Conservation (phyloP, 2,329 filamentous ascomycete species). For the Apiospora hydei region DNA sequence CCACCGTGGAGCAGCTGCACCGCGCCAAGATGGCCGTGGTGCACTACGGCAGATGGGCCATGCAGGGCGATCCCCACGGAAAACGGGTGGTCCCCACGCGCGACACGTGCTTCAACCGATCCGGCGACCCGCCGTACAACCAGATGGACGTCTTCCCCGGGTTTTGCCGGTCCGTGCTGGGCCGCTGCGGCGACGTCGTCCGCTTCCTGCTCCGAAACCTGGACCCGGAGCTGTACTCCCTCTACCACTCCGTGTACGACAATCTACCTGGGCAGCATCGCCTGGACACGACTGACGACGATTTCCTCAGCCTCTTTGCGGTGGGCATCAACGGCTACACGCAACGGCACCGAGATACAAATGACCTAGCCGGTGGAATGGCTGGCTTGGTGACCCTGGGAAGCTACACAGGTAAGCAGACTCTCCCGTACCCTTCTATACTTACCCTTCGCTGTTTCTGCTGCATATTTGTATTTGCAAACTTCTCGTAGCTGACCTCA, state of each 20-base stretch:
- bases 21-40: constrained; percentile 32
- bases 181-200: constrained; percentile 24
- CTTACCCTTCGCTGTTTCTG: too few species aligned
- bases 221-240: background rate
- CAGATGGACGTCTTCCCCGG: constrained; percentile 15
- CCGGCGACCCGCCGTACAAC: background rate
- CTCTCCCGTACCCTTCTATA: too few species aligned
- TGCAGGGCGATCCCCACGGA: constrained; percentile 25
- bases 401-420: background rate
- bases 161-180: constrained; percentile 25
- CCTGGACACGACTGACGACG: constrained; percentile 22
- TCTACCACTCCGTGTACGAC: background rate
- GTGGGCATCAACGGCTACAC: constrained; percentile 30
- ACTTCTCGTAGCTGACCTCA: too few species aligned
- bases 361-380: background rate
- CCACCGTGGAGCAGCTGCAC: too few species aligned
- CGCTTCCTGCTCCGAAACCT: constrained; percentile 25
- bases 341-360: constrained; percentile 28
- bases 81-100: too few species aligned
- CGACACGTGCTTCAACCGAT: background rate
- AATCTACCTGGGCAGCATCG: background rate
- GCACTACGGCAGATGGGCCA: constrained; percentile 33
- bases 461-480: too few species aligned
- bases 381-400: background rate
- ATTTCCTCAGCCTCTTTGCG: constrained; percentile 31